Percentiles rank a stretch among this genome's conserved stretches.
phyloP scores from a whole-genome alignment of 2,329 filamentous ascomycete genomes.

The Colletotrichum zoysiae region DNA sequence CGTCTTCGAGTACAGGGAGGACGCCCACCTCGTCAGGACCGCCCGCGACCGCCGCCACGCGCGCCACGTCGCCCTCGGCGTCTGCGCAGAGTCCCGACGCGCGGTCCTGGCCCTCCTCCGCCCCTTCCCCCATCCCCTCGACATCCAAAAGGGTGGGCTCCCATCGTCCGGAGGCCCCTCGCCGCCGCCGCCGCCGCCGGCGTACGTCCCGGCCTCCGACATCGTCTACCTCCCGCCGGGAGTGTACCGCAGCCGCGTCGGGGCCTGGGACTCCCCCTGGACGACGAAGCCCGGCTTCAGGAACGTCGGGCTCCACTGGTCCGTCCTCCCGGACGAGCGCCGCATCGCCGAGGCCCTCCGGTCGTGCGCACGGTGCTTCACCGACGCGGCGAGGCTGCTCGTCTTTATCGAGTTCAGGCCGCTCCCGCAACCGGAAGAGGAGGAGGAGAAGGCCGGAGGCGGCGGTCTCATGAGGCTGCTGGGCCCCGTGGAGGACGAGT shows the following conservation, averaged over 20 bases:
- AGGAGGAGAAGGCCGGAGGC: constrained; percentile 5
- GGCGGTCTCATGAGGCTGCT: constrained; percentile 20
- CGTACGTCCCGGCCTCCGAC: constrained; percentile 10
- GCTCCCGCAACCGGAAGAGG: constrained; percentile 25
- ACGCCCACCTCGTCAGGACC: constrained; percentile 29
- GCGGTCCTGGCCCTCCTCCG: constrained; percentile 17
- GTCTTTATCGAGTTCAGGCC: constrained; percentile 36
- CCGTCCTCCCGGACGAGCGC: constrained; percentile 33
- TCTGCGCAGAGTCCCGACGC: constrained; percentile 26
- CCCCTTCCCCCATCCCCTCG: constrained; percentile 26
- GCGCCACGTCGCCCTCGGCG: constrained; percentile 22
- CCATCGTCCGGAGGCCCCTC: neutral
- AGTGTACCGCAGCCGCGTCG: constrained; percentile 33
- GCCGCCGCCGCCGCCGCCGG: neutral
- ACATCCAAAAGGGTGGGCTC: constrained; percentile 17
- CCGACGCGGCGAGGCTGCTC: constrained; percentile 13
- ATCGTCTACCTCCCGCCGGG: constrained; percentile 35
- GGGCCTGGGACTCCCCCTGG: constrained; percentile 35
- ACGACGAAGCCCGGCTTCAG: constrained; percentile 32
- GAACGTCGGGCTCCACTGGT: constrained; percentile 36
- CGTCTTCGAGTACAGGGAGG: constrained; percentile 33
- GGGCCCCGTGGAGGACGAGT: constrained; percentile 24
- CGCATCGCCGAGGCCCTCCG: constrained; percentile 31
- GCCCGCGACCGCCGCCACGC: constrained; percentile 30
- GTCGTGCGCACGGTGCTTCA: constrained; percentile 20